These are phyloP conservation scores for Penicillium salamii DNA, from an alignment of 495 filamentous ascomycete genomes.

Conservation along the genomic window DNA sequence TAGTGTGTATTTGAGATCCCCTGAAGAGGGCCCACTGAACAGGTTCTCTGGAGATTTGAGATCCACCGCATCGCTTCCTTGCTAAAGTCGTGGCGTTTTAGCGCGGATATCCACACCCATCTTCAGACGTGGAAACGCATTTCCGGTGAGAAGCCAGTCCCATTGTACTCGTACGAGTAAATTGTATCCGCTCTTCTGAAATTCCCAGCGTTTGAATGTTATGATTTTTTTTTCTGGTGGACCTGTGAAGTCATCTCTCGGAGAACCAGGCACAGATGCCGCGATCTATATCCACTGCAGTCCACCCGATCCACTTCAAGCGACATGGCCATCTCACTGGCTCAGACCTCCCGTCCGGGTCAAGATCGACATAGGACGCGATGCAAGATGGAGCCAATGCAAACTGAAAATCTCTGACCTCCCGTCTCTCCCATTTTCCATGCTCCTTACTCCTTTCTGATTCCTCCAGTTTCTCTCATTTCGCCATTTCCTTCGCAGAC, in stretches of 20 bases:
- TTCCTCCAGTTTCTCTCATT: constrained; percentile 1
- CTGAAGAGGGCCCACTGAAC: neutral
- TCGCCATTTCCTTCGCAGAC: neutral
- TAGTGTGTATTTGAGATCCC: neutral
- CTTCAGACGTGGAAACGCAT: no score
- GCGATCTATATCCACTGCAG: neutral
- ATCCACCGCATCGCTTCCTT: no score
- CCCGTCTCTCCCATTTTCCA: neutral
- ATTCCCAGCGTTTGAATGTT: no score
- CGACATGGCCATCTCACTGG: neutral
- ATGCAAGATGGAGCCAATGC: neutral
- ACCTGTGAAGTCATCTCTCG: neutral
- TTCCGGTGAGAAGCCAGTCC: no score
- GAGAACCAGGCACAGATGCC: neutral
- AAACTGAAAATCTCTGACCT: constrained; percentile 1
- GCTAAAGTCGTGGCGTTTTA: no score
- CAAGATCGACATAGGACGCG: neutral
- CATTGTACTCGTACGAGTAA: no score
- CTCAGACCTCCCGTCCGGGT: neutral
- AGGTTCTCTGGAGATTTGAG: neutral
- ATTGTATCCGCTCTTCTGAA: no score
- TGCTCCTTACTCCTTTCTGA: neutral
- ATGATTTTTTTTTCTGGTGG: neutral
- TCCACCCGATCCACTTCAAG: neutral
- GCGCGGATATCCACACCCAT: no score